A percentile compares a stretch with the other conserved stretches of the same genome.
phyloP scores from a whole-genome alignment of 495 filamentous ascomycete genomes.

The Talaromyces nanjingensis region DNA sequence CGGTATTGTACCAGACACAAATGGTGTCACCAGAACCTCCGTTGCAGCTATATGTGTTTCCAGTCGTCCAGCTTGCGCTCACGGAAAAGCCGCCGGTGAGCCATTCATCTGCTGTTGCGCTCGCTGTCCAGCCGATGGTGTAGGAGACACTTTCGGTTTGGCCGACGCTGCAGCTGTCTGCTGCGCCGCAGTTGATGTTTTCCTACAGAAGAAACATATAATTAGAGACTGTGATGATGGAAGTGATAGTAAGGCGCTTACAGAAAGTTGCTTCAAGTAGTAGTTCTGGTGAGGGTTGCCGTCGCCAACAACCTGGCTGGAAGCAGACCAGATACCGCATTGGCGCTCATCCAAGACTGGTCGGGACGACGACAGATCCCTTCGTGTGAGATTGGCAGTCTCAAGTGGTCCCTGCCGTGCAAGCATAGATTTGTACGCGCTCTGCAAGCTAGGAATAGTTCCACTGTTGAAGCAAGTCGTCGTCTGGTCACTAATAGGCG shows the following conservation, averaged over 20 bases:
- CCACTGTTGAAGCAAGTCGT: not conserved
- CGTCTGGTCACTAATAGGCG: not conserved
- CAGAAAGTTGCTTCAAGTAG: conserved; percentile 10
- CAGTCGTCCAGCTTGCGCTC: conserved; percentile 9
- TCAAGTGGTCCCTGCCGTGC: not conserved
- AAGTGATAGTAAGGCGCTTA: not conserved
- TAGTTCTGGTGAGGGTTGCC: conserved; percentile 12
- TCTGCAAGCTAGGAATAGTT: not conserved
- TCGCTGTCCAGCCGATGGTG: not conserved
- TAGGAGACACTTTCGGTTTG: not conserved
- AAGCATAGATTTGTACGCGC: not conserved
- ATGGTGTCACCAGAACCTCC: conserved; percentile 10
- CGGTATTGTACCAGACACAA: conserved; percentile 15
- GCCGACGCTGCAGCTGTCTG: not conserved
- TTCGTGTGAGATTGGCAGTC: not conserved
- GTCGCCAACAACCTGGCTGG: conserved; percentile 3
- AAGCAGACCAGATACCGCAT: not conserved
- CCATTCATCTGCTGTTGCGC: not conserved
- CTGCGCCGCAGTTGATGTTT: not conserved
- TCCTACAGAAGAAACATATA: not conserved
- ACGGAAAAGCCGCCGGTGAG: conserved; percentile 11
- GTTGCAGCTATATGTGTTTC: conserved; percentile 5
- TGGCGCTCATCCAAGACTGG: not conserved
- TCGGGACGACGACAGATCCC: not conserved
- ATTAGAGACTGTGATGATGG: too few species aligned